These are phyloP conservation scores for Penicillium odoratum DNA, from an alignment of 495 filamentous ascomycete species.

Conservation along the genomic window DNA sequence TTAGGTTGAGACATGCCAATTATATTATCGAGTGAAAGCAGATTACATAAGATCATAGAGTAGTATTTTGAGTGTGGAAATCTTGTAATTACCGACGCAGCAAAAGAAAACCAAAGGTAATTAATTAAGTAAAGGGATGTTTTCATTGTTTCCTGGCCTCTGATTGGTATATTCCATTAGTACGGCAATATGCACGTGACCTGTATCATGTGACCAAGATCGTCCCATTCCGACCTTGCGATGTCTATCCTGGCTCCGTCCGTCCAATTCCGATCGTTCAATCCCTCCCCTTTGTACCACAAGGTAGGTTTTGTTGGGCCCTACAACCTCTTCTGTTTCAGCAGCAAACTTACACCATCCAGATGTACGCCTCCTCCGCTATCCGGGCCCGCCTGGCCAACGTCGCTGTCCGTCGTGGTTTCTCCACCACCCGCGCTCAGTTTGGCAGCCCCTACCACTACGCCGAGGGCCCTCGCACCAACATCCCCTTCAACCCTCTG, in stretches of 20 bases:
- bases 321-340: constrained; percentile 1
- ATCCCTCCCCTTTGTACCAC: constrained; percentile 30
- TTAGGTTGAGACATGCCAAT: no score
- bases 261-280: constrained; percentile 34
- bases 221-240: constrained; percentile 29
- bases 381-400: constrained; percentile 65
- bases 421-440: constrained; percentile 86
- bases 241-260: constrained; percentile 28
- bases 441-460: constrained; percentile 94
- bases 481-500: constrained; percentile 94
- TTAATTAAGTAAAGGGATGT: no score
- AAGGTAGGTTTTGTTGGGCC: constrained; percentile 31
- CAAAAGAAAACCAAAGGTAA: not conserved
- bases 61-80: no score
- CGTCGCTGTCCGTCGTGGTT: constrained; percentile 83
- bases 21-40: no score
- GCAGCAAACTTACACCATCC: constrained; percentile 15
- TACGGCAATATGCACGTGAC: constrained; percentile 10
- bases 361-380: constrained; percentile 87
- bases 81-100: no score
- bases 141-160: not conserved
- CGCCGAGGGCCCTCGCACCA: constrained; percentile 90
- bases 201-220: constrained; percentile 31
- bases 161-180: not conserved
- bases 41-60: no score